Evolutionary conservation across 495 filamentous ascomycete genomes (phyloP).

Genomic region (Annulohypoxylon nitens): DNA sequence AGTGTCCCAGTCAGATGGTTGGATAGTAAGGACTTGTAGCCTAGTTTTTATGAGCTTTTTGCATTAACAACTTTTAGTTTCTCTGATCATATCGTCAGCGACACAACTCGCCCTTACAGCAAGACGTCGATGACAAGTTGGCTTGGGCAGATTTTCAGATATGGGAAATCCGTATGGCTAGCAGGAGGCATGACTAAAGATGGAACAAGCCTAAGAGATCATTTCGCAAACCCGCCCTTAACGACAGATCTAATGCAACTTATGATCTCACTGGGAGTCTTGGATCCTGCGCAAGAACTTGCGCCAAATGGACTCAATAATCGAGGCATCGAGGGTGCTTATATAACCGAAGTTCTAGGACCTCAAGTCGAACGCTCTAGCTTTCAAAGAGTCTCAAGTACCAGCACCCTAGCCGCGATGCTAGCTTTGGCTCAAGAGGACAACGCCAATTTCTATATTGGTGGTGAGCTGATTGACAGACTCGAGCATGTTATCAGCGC

Average conservation of each 20-base stretch:
- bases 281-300: conserved; percentile 23
- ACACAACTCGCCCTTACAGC: conserved; percentile 38
- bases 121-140: conserved; percentile 32
- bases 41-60: background rate
- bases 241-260: conserved; percentile 30
- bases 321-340: conserved; percentile 38
- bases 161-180: conserved; percentile 41
- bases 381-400: conserved; percentile 37
- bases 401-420: conserved; percentile 35
- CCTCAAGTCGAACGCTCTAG: conserved; percentile 65
- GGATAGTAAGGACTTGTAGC: conserved; percentile 41
- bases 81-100: conserved; percentile 9
- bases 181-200: conserved; percentile 32
- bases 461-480: conserved; percentile 42
- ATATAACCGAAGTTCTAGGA: conserved; percentile 55
- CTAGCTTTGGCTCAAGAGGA: conserved; percentile 45
- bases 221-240: conserved; percentile 31
- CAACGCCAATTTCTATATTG: conserved; percentile 35
- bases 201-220: conserved; percentile 25
- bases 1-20: conserved; percentile 38
- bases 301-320: conserved; percentile 20
- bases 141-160: conserved; percentile 34
- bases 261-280: conserved; percentile 33
- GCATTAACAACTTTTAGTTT: conserved; percentile 30
- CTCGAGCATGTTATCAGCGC: conserved; percentile 40